Evolutionary conservation across 768 basidiomycete genomes (phyloP), one percentile per base, ranked within the genome.

Genomic region (Tricholomella constricta): DNA sequence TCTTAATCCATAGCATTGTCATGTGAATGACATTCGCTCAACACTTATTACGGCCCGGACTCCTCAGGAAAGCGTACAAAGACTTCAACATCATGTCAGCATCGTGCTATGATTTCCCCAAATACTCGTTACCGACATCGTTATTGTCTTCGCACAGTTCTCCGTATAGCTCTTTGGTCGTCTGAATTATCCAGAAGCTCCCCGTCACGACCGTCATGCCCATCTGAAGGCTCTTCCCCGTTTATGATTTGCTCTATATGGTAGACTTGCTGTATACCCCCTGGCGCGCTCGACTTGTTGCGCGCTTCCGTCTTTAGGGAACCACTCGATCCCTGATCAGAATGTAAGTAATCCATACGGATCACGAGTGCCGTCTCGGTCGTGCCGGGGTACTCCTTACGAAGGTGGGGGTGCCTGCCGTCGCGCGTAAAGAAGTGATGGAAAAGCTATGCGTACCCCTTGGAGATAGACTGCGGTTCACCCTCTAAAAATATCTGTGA

Each of bases 321-420:
- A 1, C 62, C 62, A n/a, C 63, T 63, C n/a, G n/a, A n/a, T n/a
- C n/a, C n/a, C n/a, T n/a, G n/a, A n/a, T n/a, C n/a, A n/a, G n/a
- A n/a, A n/a, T n/a, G n/a, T n/a, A n/a, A n/a, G 56, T 71, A 73
- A 65, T 74, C 67, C 47, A 72, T 71, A 51, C 61, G 64, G 22
- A 72, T 62, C 40, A 73, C 60, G 48, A 72, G 62, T 12, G 62
- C 59, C 10, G 60, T 45, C 7, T 58, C 50, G 2, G 62, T 58
- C 1, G 62, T 54, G 8, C 54, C 48, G 11, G 71, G 68, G 57
- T 65, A 66, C n/a, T 65, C 45, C 22, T 51, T 23, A 4, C 50
- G 43, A 6, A 60, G 60, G 12, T 68, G 55, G 43, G 70, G 59
- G 42, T 63, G 63, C 3, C 65, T 56, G 1, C 72, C 64, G 45